Conservation (phyloP, 306 rosid species). For the Quercus engelmannii region DNA sequence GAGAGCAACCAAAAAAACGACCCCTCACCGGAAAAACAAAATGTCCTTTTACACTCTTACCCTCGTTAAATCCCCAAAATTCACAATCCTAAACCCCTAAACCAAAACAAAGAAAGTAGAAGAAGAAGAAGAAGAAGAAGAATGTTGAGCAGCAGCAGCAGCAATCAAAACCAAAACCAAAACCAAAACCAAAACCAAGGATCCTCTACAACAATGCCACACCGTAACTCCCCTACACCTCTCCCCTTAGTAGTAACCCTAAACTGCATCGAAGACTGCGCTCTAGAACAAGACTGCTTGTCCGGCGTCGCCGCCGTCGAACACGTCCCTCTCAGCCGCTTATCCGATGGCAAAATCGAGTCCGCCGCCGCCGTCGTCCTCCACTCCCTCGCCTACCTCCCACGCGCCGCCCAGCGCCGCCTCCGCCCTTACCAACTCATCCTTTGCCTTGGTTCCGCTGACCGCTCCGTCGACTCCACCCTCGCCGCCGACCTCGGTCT, state of each 20-base stretch:
- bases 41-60: not conserved
- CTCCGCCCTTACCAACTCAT: conserved; percentile 88
- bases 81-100: conserved; percentile 31
- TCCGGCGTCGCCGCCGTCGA: conserved; percentile 77
- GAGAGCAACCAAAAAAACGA: not conserved
- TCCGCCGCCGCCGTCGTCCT: conserved; percentile 84
- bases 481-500: conserved; percentile 93
- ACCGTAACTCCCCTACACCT: conserved; percentile 52
- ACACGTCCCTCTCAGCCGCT: conserved; percentile 81
- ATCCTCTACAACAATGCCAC: conserved; percentile 71
- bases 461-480: conserved; percentile 78
- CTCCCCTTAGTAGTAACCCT: conserved; percentile 80
- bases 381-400: conserved; percentile 89
- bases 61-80: conserved; percentile 12
- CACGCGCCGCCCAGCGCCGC: conserved; percentile 98
- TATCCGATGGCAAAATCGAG: conserved; percentile 88
- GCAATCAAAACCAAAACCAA: conserved; percentile 14
- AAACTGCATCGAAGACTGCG: conserved; percentile 89
- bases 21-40: not conserved
- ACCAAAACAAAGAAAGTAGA: not conserved
- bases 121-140: not conserved
- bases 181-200: too few species aligned
- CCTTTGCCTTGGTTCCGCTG: conserved; percentile 93
- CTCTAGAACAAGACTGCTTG: conserved; percentile 73
- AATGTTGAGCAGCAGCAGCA: not conserved